Evolutionary conservation across 192 early-diverging fungal species (phyloP).

Genomic region (Coemansia biformis): DNA sequence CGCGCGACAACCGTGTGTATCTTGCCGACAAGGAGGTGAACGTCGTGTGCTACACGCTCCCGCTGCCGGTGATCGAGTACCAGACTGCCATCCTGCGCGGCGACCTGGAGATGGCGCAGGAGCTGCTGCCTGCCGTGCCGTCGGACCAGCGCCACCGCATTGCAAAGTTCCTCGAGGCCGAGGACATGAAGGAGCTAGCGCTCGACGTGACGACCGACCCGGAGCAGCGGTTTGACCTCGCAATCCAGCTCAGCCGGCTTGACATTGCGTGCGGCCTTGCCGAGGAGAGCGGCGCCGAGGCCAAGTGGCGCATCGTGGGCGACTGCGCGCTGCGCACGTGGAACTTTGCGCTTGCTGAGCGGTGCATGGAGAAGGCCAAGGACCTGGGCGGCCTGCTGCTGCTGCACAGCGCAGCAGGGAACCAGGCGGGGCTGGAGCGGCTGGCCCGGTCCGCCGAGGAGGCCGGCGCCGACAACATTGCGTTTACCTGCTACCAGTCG

Average conservation of each 20-base stretch:
- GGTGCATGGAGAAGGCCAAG: slow-evolving; percentile 80
- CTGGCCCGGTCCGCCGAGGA: slow-evolving; percentile 62
- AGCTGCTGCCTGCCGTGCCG: slow-evolving; percentile 80
- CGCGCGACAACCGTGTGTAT: slow-evolving; percentile 90
- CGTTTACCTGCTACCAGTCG: slow-evolving; percentile 77
- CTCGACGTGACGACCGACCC: slow-evolving; percentile 91
- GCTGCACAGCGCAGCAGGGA: slow-evolving; percentile 85
- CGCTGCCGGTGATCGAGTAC: slow-evolving; percentile 94
- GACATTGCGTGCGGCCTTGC: slow-evolving; percentile 86
- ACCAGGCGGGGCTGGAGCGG: slow-evolving; percentile 65
- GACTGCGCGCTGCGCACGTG: slow-evolving; percentile 86
- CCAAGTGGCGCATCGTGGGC: slow-evolving; percentile 91
- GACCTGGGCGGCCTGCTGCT: slow-evolving; percentile 88
- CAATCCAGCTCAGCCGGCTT: slow-evolving; percentile 77
- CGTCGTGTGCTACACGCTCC: slow-evolving; percentile 84
- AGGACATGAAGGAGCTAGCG: slow-evolving; percentile 87
- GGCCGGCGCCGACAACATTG: slow-evolving; percentile 85
- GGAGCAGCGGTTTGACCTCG: slow-evolving; percentile 94
- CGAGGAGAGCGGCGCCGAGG: slow-evolving; percentile 69
- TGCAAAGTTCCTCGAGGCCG: slow-evolving; percentile 92
- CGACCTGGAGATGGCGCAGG: slow-evolving; percentile 76
- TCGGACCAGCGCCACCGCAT: slow-evolving; percentile 82
- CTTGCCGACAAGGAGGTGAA: slow-evolving; percentile 91
- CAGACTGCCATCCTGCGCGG: slow-evolving; percentile 95
- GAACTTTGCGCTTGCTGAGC: slow-evolving; percentile 88